Conservation (phyloP, 768 basidiomycete species). For the Mycena galericulata region DNA sequence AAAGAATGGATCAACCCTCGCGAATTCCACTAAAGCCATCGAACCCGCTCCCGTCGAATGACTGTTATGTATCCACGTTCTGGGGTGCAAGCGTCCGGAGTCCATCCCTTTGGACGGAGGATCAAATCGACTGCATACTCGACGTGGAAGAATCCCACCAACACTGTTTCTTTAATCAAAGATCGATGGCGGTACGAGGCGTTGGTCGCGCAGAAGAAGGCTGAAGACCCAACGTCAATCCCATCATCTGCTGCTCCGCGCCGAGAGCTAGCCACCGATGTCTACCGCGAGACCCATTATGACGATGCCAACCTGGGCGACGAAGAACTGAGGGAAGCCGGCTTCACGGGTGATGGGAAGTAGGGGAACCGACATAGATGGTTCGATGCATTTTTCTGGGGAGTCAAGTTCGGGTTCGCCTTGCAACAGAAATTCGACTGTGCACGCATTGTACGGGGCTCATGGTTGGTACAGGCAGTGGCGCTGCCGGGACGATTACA, state of each 20-base stretch:
- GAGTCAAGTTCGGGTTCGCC: constrained; percentile 1
- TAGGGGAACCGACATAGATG: constrained; percentile 27
- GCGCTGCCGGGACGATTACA: neutral
- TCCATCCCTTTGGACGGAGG: neutral
- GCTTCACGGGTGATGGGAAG: constrained; percentile 12
- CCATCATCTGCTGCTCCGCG: too few species aligned
- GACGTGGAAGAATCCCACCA: neutral
- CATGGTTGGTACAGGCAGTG: neutral
- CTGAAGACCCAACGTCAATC: too few species aligned
- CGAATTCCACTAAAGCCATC: constrained; percentile 15
- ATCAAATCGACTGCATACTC: neutral
- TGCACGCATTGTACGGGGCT: constrained; percentile 10
- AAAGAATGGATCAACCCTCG: constrained; percentile 1
- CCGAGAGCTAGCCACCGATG: too few species aligned
- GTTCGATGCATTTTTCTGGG: constrained; percentile 1
- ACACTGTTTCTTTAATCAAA: too few species aligned
- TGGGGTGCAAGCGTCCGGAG: neutral
- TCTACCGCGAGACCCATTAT: too few species aligned
- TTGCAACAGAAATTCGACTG: constrained; percentile 15
- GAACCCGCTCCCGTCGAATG: constrained; percentile 26
- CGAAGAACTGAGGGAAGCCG: too few species aligned
- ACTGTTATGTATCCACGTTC: constrained; percentile 23
- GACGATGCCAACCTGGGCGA: too few species aligned
- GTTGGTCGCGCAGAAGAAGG: too few species aligned
- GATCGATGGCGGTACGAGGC: too few species aligned